Conservation (phyloP, 2,329 filamentous ascomycete genomes). For the Hirsutella thompsonii region DNA sequence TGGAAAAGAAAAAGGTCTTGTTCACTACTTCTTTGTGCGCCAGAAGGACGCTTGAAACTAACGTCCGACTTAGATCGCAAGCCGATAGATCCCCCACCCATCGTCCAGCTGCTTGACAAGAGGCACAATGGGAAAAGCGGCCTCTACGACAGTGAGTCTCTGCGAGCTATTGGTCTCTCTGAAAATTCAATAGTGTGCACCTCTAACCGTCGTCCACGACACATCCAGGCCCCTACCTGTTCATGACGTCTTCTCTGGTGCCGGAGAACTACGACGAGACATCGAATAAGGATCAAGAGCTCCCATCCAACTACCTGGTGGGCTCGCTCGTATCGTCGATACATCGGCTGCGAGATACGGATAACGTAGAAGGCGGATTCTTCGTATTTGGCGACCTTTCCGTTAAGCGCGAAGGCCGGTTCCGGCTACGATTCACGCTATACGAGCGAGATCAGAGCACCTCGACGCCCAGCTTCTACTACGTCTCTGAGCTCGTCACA, state of each 20-base stretch:
- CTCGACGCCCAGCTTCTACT: conserved; percentile 9
- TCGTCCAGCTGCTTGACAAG: conserved; percentile 50
- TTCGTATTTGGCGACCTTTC: conserved; percentile 89
- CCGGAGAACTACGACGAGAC: conserved; percentile 27
- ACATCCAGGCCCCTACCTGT: conserved; percentile 32
- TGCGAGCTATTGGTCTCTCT: not conserved
- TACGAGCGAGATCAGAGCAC: conserved; percentile 31
- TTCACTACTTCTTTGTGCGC: not conserved
- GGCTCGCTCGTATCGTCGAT: conserved; percentile 71
- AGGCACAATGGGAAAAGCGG: conserved; percentile 8
- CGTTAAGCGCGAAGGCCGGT: conserved; percentile 60
- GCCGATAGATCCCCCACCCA: conserved; percentile 77
- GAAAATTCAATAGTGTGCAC: not conserved
- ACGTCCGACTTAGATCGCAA: conserved; percentile 50
- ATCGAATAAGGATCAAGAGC: conserved; percentile 13
- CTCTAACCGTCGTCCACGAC: not conserved
- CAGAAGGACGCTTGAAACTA: not conserved
- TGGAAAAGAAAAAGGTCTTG: conserved; percentile 60
- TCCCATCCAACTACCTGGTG: conserved; percentile 39
- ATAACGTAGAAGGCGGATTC: conserved; percentile 69
- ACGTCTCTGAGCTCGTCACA: conserved; percentile 23
- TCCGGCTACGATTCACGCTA: conserved; percentile 62
- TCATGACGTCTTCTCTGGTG: conserved; percentile 31
- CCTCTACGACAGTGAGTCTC: conserved; percentile 12
- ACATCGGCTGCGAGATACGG: conserved; percentile 66